These are phyloP conservation scores for Rhodotorula sp. DNA, from an alignment of 1,284 basidiomycete genomes.

Conservation along the genomic window DNA sequence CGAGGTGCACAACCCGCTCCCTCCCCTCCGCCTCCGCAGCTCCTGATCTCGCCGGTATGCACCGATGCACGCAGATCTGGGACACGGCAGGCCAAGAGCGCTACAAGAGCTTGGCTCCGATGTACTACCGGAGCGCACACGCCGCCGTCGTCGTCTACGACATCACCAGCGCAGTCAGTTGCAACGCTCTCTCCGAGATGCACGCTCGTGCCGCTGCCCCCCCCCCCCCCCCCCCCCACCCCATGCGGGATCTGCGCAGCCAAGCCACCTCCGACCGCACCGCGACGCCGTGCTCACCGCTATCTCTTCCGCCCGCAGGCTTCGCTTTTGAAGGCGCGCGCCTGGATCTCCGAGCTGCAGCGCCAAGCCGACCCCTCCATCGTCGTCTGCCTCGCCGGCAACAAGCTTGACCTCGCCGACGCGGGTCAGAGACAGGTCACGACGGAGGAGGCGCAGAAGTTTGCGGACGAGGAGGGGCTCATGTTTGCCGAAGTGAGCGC, in stretches of 20 bases:
- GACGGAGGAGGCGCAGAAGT: conserved; percentile 90
- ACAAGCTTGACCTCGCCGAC: conserved; percentile 67
- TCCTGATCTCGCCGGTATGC: no score
- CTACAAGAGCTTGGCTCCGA: conserved; percentile 77
- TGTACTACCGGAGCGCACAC: conserved; percentile 99
- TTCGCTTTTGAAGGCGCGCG: conserved; percentile 96
- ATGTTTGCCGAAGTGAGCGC: conserved; percentile 97
- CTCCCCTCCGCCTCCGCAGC: background rate
- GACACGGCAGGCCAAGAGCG: conserved; percentile 94
- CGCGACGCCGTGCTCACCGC: background rate
- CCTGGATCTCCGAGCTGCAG: conserved; percentile 99
- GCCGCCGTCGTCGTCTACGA: conserved; percentile 98
- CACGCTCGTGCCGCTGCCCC: background rate
- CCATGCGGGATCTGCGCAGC: no score
- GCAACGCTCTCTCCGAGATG: conserved; percentile 6
- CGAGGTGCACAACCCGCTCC: conserved; percentile 57
- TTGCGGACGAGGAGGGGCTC: conserved; percentile 87
- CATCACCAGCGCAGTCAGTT: conserved; percentile 72
- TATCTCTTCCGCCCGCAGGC: conserved; percentile 51
- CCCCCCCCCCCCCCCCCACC: no score
- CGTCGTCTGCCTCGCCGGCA: conserved; percentile 92
- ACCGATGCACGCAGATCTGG: conserved; percentile 64
- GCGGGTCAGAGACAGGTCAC: conserved; percentile 72
- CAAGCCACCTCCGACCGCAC: no score
- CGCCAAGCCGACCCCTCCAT: conserved; percentile 98